phyloP scores from a whole-genome alignment of 1,284 basidiomycete genomes.

The Ustilago loliicola region DNA sequence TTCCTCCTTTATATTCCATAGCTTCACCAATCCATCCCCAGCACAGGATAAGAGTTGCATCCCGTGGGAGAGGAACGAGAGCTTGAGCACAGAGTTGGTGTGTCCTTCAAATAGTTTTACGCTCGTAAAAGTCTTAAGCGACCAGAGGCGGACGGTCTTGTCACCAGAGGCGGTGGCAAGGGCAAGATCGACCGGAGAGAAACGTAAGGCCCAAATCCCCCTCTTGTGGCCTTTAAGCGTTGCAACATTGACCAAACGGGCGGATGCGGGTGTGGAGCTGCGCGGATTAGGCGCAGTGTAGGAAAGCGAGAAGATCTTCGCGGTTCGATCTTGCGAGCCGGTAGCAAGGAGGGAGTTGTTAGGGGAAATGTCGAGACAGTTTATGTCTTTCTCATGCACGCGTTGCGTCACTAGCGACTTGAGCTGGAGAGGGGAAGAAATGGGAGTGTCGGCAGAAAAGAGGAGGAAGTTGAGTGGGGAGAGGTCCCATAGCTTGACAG shows the following conservation, averaged over 20 bases:
- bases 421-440: conserved; percentile 71
- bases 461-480: conserved; percentile 39
- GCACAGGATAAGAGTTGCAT: conserved; percentile 89
- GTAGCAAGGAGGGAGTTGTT: conserved; percentile 90
- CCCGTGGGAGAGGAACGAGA: conserved; percentile 87
- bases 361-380: conserved; percentile 91
- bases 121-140: conserved; percentile 75
- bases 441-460: background rate
- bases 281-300: conserved; percentile 72
- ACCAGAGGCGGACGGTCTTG: conserved; percentile 94
- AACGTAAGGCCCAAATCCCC: conserved; percentile 94
- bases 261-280: conserved; percentile 59
- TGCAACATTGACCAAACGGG: conserved; percentile 79
- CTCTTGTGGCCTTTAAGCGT: conserved; percentile 95
- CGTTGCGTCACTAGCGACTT: conserved; percentile 88
- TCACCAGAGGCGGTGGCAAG: conserved; percentile 95
- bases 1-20: conserved; percentile 93
- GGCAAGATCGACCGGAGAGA: conserved; percentile 84
- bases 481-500: conserved; percentile 97
- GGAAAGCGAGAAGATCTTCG: conserved; percentile 87
- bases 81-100: conserved; percentile 93
- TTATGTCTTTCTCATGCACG: conserved; percentile 99
- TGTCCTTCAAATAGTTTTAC: conserved; percentile 77
- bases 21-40: conserved; percentile 92
- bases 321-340: conserved; percentile 94